Percentiles rank a stretch among this genome's conserved stretches.
phyloP scores from a whole-genome alignment of 176 grass and related monocot genomes.

The Stipa capillata region DNA sequence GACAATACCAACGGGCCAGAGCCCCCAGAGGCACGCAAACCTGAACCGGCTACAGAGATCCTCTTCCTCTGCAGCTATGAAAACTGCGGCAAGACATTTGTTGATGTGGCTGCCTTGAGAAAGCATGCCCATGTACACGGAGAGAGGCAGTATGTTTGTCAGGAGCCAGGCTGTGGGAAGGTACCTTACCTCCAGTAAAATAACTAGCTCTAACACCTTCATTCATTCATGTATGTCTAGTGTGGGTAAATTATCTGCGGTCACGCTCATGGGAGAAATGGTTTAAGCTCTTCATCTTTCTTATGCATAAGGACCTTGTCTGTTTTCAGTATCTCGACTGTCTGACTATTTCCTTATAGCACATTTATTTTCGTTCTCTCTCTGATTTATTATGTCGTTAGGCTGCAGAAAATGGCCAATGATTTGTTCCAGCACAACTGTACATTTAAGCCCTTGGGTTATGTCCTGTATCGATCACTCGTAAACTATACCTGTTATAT shows the following conservation, averaged over 20 bases:
- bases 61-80: slow-evolving; percentile 88
- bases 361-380: neutral
- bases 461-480: neutral
- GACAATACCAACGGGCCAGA: slow-evolving; percentile 16
- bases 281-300: neutral
- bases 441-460: too few relatives aligned
- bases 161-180: slow-evolving; percentile 69
- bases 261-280: neutral
- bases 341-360: neutral
- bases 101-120: slow-evolving; percentile 51
- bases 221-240: neutral
- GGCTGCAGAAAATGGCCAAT: neutral
- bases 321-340: too few relatives aligned
- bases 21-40: slow-evolving; percentile 35
- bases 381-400: neutral
- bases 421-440: too few relatives aligned
- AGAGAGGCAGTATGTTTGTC: slow-evolving; percentile 63
- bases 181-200: slow-evolving; percentile 25
- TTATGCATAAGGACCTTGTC: neutral
- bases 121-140: slow-evolving; percentile 70
- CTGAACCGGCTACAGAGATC: slow-evolving; percentile 57
- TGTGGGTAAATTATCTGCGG: neutral
- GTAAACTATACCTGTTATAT: neutral
- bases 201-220: neutral
- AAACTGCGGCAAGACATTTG: slow-evolving; percentile 63